Evolutionary conservation across 2,329 filamentous ascomycete species (phyloP).

Genomic region (Talaromyces albobiverticillius): DNA sequence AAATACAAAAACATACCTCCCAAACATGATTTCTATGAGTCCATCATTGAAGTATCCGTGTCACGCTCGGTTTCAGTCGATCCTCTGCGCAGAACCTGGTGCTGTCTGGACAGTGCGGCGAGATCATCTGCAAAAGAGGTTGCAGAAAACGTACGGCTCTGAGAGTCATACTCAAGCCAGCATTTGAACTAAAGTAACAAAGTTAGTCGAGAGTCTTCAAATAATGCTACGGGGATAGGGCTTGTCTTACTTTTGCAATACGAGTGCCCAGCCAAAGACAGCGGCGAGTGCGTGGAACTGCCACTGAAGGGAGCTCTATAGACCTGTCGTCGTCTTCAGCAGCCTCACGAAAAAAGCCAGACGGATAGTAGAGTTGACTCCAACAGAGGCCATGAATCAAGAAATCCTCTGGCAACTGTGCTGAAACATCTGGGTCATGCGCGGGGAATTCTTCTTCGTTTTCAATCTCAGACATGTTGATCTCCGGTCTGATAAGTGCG

Average conservation of each 20-base stretch:
- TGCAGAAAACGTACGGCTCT: slow-evolving; percentile 28
- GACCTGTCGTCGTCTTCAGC: slow-evolving; percentile 55
- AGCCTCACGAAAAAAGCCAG: slow-evolving; percentile 50
- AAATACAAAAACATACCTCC: too few relatives aligned
- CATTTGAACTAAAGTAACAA: slow-evolving; percentile 31
- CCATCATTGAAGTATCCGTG: slow-evolving; percentile 1
- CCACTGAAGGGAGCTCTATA: slow-evolving; percentile 50
- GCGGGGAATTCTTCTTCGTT: slow-evolving; percentile 39
- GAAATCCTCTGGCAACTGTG: slow-evolving; percentile 59
- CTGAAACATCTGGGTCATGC: slow-evolving; percentile 35
- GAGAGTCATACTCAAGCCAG: slow-evolving; percentile 38
- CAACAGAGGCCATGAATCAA: slow-evolving; percentile 55
- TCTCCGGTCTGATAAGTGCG: slow-evolving; percentile 43
- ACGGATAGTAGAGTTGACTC: slow-evolving; percentile 48
- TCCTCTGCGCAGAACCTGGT: background rate
- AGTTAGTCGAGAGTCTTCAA: background rate
- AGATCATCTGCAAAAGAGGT: slow-evolving; percentile 30
- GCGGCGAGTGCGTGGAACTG: slow-evolving; percentile 48
- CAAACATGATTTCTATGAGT: too few relatives aligned
- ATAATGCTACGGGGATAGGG: too few relatives aligned
- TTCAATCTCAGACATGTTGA: slow-evolving; percentile 35
- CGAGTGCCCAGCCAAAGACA: slow-evolving; percentile 50
- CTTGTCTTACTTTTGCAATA: slow-evolving; percentile 40
- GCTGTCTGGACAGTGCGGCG: slow-evolving; percentile 17
- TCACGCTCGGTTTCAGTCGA: background rate